Evolutionary conservation across 441 rosid genomes (phyloP).

Genomic region (Erysimum cheiri): DNA sequence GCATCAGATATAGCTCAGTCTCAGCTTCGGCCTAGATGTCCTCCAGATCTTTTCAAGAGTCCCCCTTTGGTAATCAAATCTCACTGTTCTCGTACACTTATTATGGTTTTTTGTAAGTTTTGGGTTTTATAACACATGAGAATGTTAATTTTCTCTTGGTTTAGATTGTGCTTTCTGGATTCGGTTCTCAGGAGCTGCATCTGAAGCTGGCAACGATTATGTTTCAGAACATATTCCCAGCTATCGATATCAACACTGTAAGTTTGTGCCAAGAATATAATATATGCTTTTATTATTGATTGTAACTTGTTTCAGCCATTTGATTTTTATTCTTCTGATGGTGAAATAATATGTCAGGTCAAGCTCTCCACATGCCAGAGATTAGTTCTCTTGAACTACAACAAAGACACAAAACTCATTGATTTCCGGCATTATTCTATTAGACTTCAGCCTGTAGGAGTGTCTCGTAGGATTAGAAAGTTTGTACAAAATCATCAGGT

Average conservation of each 20-base stretch:
- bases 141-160: conserved; percentile 21
- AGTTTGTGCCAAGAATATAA: conserved; percentile 42
- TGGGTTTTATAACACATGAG: not conserved
- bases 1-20: conserved; percentile 83
- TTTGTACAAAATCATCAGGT: conserved; percentile 90
- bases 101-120: not conserved
- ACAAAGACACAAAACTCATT: conserved; percentile 80
- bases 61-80: conserved; percentile 71
- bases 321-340: conserved; percentile 28
- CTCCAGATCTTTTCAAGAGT: conserved; percentile 84
- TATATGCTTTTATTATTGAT: conserved; percentile 14
- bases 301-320: conserved; percentile 19
- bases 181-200: conserved; percentile 85
- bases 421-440: conserved; percentile 94
- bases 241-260: conserved; percentile 90
- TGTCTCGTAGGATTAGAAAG: conserved; percentile 87
- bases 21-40: conserved; percentile 89
- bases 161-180: conserved; percentile 94
- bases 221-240: conserved; percentile 96
- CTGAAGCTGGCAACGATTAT: conserved; percentile 77
- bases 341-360: conserved; percentile 61
- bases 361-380: conserved; percentile 93
- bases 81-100: not conserved
- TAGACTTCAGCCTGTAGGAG: conserved; percentile 90
- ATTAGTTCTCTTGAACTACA: conserved; percentile 84